Base-by-base conservation (phyloP, 2,329 filamentous ascomycete species). In the Neurospora crassa region DNA sequence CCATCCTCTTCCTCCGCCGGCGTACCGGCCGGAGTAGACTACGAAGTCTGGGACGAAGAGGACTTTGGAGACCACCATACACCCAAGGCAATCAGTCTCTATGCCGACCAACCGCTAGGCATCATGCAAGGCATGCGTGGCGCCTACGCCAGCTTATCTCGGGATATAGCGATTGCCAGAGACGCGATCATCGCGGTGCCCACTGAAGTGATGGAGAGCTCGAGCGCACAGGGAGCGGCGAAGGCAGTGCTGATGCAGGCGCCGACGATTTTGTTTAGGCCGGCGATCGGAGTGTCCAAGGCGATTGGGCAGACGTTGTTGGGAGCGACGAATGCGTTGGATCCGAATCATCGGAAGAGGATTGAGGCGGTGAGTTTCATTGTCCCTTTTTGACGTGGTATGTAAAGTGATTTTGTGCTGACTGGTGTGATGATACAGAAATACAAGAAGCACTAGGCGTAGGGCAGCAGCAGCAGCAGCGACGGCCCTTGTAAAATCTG, bases 131-230 rank as follows among this genome's bases (percentile, higher is more conserved):
- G 96, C 3, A 84, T 99, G 18, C 87, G 92, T 2, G 92, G 92
- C 14, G 96, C 94, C 4, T 95, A 94, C 76, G 85, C 90, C 40
- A 92, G 94, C 70, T 85, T 99, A 40, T 90, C 94, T 73, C 89
- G 94, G 42, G 96, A 99, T 79, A 84, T 99, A n/a, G 86, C 95
- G 47, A 85, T 94, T 67, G 93, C 96, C 0, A 86, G 91, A 71
- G 94, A 99, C 81, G 96, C 95, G 11, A 93, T 99, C 71, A 95
- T 99, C 76, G 96, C 95, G 1, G 93, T 99, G 37, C 95, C 96
- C 0, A 92, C 91, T 0, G 95, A 98, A 79, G 88, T 97, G 0
- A 91, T 97, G 85, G 94, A 97, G 77, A 94, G 92, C 77, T 88
- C 89, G 29, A 94, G 89, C 72, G 94, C 95, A 0, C 88, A 90